Conservation (phyloP, 2,329 filamentous ascomycete species). For the Podosphaera aphanis region DNA sequence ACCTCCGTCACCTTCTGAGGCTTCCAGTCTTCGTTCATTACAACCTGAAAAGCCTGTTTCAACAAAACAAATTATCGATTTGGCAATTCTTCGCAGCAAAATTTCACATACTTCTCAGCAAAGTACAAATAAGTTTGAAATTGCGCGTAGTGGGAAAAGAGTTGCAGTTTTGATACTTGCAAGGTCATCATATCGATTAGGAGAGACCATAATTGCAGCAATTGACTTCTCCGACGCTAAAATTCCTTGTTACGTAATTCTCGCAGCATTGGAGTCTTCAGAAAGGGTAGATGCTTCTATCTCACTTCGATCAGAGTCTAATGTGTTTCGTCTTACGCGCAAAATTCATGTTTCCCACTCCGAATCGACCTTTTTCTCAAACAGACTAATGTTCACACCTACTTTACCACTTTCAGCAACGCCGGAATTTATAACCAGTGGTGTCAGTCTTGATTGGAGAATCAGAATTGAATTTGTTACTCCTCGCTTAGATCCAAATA, state of each 20-base stretch:
- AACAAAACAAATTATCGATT: conserved; percentile 69
- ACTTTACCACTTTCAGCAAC: conserved; percentile 67
- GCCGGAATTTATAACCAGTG: conserved; percentile 78
- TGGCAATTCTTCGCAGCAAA: conserved; percentile 71
- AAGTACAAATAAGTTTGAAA: conserved; percentile 84
- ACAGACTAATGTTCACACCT: conserved; percentile 56
- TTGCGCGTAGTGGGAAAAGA: conserved; percentile 73
- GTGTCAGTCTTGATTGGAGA: conserved; percentile 71
- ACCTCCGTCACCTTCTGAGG: conserved; percentile 48
- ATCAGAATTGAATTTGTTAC: conserved; percentile 84
- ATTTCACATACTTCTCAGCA: conserved; percentile 42
- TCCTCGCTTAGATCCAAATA: conserved; percentile 25
- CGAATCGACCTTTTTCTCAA: conserved; percentile 63
- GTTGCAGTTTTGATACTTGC: conserved; percentile 79
- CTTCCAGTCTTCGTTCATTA: conserved; percentile 31
- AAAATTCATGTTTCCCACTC: conserved; percentile 57
- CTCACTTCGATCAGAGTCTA: conserved; percentile 64
- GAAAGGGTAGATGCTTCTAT: conserved; percentile 64
- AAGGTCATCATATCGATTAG: conserved; percentile 68
- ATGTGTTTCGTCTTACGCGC: conserved; percentile 66
- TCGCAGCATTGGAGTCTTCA: conserved; percentile 62
- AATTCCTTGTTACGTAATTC: conserved; percentile 66
- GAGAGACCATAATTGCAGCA: conserved; percentile 63
- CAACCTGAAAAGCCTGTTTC: conserved; percentile 31
- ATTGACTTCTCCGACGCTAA: conserved; percentile 63